Percentiles rank a stretch among this genome's conserved stretches.
Conservation (phyloP, 495 filamentous ascomycete species). For the Tetracladium setigerum region DNA sequence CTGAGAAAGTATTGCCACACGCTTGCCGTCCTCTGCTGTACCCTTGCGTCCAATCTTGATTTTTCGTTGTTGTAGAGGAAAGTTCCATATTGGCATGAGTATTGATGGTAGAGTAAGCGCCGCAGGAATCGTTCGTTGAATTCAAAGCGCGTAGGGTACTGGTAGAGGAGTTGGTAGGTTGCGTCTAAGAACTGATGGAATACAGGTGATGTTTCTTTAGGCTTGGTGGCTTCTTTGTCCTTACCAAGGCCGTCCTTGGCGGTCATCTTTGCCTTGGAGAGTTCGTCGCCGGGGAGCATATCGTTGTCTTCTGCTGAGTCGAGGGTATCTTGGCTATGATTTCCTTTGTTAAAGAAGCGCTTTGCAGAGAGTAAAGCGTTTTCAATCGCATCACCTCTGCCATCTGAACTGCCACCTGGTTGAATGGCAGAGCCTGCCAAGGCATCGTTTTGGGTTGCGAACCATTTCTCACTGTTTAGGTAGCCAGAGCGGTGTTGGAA, state of each 20-base stretch:
- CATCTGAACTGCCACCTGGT: conserved; percentile 42
- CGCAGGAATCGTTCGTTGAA: conserved; percentile 95
- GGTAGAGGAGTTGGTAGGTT: conserved; percentile 81
- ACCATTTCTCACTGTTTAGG: conserved; percentile 91
- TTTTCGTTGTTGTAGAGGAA: conserved; percentile 96
- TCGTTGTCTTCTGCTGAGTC: conserved; percentile 53
- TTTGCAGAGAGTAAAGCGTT: conserved; percentile 82
- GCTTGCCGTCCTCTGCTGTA: conserved; percentile 67
- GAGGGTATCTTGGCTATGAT: conserved; percentile 57
- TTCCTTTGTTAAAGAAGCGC: conserved; percentile 79
- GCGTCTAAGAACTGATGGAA: conserved; percentile 99
- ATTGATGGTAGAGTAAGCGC: conserved; percentile 85
- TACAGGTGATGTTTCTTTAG: conserved; percentile 87
- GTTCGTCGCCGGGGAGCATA: conserved; percentile 44
- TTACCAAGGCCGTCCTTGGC: conserved; percentile 17
- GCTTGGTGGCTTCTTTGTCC: conserved; percentile 39
- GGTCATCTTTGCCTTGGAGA: conserved; percentile 19
- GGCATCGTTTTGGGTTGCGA: conserved; percentile 70
- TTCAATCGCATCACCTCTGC: conserved; percentile 70
- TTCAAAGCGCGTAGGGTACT: conserved; percentile 87
- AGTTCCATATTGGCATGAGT: conserved; percentile 94
- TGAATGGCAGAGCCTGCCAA: conserved; percentile 43
- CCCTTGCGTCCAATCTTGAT: conserved; percentile 67
- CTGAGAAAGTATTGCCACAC: conserved; percentile 96
- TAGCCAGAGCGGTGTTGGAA: conserved; percentile 85